Evolutionary conservation across 2,329 filamentous ascomycete genomes (phyloP), one percentile per base, ranked within the genome.

Genomic region (Paecilomyces fulvus): DNA sequence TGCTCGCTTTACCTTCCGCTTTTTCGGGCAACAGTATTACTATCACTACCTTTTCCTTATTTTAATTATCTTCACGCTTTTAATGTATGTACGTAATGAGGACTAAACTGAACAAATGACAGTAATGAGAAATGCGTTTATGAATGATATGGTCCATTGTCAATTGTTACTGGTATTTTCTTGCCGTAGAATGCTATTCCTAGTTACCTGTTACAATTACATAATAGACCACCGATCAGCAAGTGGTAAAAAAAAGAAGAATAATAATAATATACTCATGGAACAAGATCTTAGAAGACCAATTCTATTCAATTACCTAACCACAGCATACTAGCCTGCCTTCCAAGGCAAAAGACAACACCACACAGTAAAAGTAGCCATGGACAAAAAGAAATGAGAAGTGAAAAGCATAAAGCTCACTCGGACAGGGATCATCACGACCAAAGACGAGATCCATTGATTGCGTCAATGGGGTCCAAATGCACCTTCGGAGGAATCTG

Each of bases 61-160:
- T 28, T 28, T 7, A 7, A 28, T 10, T 37, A 4, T 37, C 8
- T 37, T 37, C 30, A n/a, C 14, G n/a, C n/a, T 31, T 12, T 31
- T 60, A 55, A 60, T 49, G 48, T 49, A 49, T 49, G 48, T 48
- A 48, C n/a, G 48, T 49, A 49, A 49, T 49, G 37, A 43, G 37
- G 17, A 43, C 37, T 28, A 43, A 43, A 17, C 37, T 9, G 4
- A 43, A 43, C 14, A 7, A 43, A 43, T 17, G n/a, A 43, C 17
- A 43, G 14, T 43, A 49, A 49, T 49, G 48, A 49, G 8, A 49
- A 23, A 49, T 49, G 48, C 21, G 3, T 49, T 25, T 28, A 28
- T 25, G 48, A 49, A 25, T 14, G 25, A 12, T 43, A 43, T 9
- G 25, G 17, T 23, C 5, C 20, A 12, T 23, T n/a, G 21, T 8